Conservation (phyloP, 106 monocot genomes). For the Triglochin maritima region DNA sequence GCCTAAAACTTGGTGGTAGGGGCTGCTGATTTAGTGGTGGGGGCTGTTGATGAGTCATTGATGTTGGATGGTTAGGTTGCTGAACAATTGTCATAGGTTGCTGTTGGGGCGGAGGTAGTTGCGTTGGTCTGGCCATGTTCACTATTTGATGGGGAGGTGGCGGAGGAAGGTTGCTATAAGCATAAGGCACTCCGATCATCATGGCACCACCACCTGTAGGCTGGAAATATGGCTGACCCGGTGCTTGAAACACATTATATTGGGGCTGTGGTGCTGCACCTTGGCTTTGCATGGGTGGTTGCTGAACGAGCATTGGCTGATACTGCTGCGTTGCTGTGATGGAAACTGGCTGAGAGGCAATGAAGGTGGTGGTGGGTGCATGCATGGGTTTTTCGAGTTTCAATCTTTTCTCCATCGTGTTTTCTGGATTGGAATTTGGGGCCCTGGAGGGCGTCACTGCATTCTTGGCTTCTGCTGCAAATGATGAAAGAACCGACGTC, state of each 20-base stretch:
- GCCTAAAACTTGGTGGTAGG: conserved; percentile 55
- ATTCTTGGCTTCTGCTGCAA: conserved; percentile 75
- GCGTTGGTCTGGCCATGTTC: conserved; percentile 33
- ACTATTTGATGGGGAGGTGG: conserved; percentile 39
- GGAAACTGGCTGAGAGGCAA: conserved; percentile 19
- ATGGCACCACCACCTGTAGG: conserved; percentile 35
- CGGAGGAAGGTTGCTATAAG: conserved; percentile 30
- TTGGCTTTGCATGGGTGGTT: conserved; percentile 28
- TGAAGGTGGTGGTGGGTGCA: conserved; percentile 7
- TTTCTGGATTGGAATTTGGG: conserved; percentile 7
- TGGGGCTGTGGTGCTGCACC: conserved; percentile 30
- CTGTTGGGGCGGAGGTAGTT: conserved; percentile 20
- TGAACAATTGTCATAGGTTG: conserved; percentile 26
- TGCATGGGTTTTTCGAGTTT: conserved; percentile 29
- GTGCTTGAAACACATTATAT: conserved; percentile 36
- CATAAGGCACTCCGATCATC: conserved; percentile 73
- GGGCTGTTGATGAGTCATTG: conserved; percentile 41
- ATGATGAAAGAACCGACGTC: conserved; percentile 84
- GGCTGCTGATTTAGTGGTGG: conserved; percentile 36
- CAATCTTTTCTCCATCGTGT: conserved; percentile 5
- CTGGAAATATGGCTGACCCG: conserved; percentile 54
- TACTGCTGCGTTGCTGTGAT: conserved; percentile 29
- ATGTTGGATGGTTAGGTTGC: conserved; percentile 19
- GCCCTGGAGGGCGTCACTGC: conserved; percentile 5
- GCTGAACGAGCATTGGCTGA: conserved; percentile 30